phyloP scores from a whole-genome alignment of 2,329 filamentous ascomycete species.

The Trichoderma oligosporum region DNA sequence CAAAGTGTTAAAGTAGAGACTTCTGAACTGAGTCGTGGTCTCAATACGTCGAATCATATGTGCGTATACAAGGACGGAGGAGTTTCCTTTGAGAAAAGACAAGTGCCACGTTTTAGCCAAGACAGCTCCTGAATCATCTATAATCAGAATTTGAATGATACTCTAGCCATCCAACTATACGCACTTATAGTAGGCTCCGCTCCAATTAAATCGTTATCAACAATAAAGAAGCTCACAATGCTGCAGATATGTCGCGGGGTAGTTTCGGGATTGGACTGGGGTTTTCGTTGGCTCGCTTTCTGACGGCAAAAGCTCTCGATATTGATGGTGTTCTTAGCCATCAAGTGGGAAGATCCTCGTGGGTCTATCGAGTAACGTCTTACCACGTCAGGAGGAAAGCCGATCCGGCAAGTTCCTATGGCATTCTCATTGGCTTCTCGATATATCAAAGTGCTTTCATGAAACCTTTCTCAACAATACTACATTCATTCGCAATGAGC shows the following conservation, averaged over 20 bases:
- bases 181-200: neutral
- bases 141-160: neutral
- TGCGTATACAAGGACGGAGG: no score
- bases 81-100: no score
- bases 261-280: neutral
- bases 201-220: neutral
- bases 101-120: neutral
- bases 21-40: no score
- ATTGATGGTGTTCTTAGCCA: neutral
- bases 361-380: no score
- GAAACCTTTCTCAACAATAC: neutral
- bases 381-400: neutral
- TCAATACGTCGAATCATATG: no score
- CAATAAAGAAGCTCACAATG: neutral
- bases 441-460: neutral
- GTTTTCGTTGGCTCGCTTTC: neutral
- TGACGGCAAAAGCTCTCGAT: neutral
- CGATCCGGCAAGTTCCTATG: neutral
- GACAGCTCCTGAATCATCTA: neutral
- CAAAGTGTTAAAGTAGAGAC: neutral
- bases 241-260: neutral
- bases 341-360: neutral
- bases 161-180: neutral
- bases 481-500: neutral
- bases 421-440: neutral